Base-by-base conservation (phyloP, 352 stramenopile species). In the Globisporangium parvum region DNA sequence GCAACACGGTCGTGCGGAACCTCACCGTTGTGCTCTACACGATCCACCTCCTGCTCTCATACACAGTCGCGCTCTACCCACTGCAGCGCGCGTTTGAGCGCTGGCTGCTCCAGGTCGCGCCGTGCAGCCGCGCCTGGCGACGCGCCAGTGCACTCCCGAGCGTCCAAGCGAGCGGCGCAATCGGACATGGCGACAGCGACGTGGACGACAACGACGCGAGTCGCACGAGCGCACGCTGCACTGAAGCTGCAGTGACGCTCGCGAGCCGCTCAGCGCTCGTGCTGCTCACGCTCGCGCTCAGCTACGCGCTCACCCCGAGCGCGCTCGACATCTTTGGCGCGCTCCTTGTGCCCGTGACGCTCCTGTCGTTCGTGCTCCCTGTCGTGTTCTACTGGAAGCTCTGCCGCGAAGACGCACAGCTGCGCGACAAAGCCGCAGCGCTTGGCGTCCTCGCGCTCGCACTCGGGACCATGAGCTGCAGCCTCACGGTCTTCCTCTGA, bases 11-110 rank as follows among this genome's bases (percentile, higher is more conserved):
- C 51, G 79, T 91, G 55, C 78, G 78, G 33, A 80, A 87, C 56
- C 42, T 91, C 35, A 75, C 81, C 14, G 82, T 88, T 54, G 75
- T 88, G 61, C 60, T 91, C 54, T 91, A 89, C 67, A 75, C 65
- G 42, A 80, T 88, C 45, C 81, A 91, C 66, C 47, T 91, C 48
- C 56, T 91, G 55, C 54, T 91, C 15, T 88, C 78, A 42, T 89
- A 87, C 63, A 76, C 71, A 15, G 59, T 88, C 53, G 85, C 78
- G 10, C 62, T 89, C 35, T 88, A 74, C 51, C 81, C 81, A 47
- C 64, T 91, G 21, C 77, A 89, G 55, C 79, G 73, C 39, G 75
- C 73, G 35, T 71, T 89, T 44, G 81, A 91, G 67, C 52, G 55
- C 23, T 77, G 72, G 60, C 68, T 91, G 37, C 48, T 85, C 35